phyloP scores from a whole-genome alignment of 208 protist species.

The Trypanosoma caninum region DNA sequence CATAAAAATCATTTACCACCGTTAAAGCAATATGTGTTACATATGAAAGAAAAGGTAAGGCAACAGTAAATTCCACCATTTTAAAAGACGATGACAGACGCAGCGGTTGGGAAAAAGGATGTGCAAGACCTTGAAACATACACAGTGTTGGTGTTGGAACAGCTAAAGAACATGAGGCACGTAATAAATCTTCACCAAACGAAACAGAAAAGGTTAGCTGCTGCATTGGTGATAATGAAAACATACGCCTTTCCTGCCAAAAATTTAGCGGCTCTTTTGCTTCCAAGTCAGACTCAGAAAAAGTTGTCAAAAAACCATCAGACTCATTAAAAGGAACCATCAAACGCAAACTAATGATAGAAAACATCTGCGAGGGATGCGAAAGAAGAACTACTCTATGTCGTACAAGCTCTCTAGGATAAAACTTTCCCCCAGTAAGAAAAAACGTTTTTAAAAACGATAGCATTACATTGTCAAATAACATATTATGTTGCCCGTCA shows the following conservation, averaged over 20 bases:
- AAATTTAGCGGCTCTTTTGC: neutral
- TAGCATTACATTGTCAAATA: neutral
- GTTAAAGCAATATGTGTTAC: conserved; percentile 28
- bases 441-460: conserved; percentile 14
- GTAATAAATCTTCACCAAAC: neutral
- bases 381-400: conserved; percentile 12
- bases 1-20: conserved; percentile 14
- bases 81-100: conserved; percentile 10
- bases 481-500: neutral
- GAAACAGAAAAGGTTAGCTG: neutral
- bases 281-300: no score
- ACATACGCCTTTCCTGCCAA: neutral
- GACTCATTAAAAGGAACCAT: conserved; percentile 1
- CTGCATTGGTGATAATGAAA: conserved; percentile 17
- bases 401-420: conserved; percentile 16
- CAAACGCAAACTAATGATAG: conserved; percentile 9
- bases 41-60: conserved; percentile 19
- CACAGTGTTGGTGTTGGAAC: conserved; percentile 2
- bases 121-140: conserved; percentile 14
- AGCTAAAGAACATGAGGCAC: neutral
- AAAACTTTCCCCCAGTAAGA: conserved; percentile 8
- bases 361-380: conserved; percentile 13
- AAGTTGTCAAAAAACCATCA: no score
- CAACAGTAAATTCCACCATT: conserved; percentile 22
- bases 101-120: conserved; percentile 22